These are phyloP conservation scores for Musa beccarii DNA, from an alignment of 176 grass and related monocot species.

Conservation along the genomic window DNA sequence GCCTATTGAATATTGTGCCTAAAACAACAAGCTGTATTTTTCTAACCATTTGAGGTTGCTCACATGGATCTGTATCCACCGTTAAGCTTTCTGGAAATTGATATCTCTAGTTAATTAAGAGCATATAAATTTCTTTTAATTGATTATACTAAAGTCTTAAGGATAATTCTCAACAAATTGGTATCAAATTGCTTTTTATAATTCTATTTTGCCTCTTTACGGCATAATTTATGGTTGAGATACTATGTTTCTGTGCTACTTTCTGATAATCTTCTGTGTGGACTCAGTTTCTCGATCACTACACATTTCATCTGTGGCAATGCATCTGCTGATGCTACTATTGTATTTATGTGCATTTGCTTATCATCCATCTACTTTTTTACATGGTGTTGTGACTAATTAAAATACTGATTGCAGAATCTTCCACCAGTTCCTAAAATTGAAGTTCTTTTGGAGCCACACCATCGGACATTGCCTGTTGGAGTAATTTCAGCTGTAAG, in stretches of 20 bases:
- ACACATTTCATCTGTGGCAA: no score
- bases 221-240: not conserved
- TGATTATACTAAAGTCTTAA: not conserved
- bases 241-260: not conserved
- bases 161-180: not conserved
- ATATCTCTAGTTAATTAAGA: no score
- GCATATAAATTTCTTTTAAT: no score
- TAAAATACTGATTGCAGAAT: slow-evolving; percentile 30
- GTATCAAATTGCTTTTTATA: not conserved
- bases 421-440: slow-evolving; percentile 77
- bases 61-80: no score
- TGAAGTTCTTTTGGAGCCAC: slow-evolving; percentile 50
- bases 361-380: not conserved
- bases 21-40: no score
- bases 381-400: slow-evolving; percentile 20
- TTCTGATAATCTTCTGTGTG: no score
- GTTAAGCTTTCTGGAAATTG: no score
- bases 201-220: not conserved
- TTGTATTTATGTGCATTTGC: not conserved
- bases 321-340: no score
- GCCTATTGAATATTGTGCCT: no score
- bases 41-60: no score
- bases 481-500: slow-evolving; percentile 72
- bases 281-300: no score
- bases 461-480: slow-evolving; percentile 69